Evolutionary conservation across 1,284 basidiomycete genomes (phyloP).

Genomic region (Vanrija humicola): DNA sequence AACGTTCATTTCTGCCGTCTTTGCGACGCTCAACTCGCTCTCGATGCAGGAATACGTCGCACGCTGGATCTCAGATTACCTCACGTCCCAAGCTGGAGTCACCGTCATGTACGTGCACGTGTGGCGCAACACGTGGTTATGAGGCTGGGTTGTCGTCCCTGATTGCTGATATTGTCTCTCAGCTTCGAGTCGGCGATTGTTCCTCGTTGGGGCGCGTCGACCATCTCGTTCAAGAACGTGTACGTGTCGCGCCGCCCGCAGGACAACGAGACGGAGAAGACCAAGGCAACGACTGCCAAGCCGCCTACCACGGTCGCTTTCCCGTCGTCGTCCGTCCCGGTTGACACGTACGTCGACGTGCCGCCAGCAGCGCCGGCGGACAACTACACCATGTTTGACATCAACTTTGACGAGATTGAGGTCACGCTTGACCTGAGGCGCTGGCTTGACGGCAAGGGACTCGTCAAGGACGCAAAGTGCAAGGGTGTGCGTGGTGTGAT

Average conservation of each 20-base stretch:
- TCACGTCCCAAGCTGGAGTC: conserved; percentile 88
- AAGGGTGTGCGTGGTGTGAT: conserved; percentile 92
- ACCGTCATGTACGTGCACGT: conserved; percentile 62
- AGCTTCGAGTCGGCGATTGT: conserved; percentile 94
- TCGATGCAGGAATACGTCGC: conserved; percentile 91
- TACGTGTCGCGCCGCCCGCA: conserved; percentile 78
- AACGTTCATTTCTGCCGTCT: conserved; percentile 90
- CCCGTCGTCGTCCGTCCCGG: conserved; percentile 36
- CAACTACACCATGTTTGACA: conserved; percentile 83
- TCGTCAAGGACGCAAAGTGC: conserved; percentile 84
- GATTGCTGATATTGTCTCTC: neutral
- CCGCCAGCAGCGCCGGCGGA: conserved; percentile 30
- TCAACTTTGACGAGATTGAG: conserved; percentile 90
- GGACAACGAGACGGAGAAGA: conserved; percentile 16
- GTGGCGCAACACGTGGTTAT: no score
- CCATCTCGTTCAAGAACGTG: conserved; percentile 94
- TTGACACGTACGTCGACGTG: conserved; percentile 33
- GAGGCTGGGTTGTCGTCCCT: neutral
- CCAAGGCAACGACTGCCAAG: conserved; percentile 27
- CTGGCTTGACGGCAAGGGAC: conserved; percentile 94
- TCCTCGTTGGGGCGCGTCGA: conserved; percentile 93
- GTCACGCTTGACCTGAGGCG: conserved; percentile 88
- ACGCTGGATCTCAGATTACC: conserved; percentile 81
- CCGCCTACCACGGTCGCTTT: conserved; percentile 38
- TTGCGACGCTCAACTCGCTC: conserved; percentile 83